Conservation (phyloP, 805 yeast species). For the Candida glaebosa region DNA sequence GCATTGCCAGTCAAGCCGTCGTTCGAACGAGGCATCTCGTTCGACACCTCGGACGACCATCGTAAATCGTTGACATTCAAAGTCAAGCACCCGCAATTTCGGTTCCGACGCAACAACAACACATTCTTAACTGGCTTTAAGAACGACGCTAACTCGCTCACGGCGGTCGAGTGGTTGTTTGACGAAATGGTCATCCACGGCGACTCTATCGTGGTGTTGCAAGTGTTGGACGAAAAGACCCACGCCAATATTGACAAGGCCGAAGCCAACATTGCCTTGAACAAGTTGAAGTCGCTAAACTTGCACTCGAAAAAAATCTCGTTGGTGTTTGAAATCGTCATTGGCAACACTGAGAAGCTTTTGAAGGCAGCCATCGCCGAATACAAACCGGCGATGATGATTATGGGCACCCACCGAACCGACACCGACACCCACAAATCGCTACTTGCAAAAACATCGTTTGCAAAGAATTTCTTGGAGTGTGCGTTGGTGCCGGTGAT, state of each 20-base stretch:
- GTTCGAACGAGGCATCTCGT: slow-evolving; percentile 39
- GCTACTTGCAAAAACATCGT: slow-evolving; percentile 31
- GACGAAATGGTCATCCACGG: slow-evolving; percentile 43
- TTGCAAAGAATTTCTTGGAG: slow-evolving; percentile 39
- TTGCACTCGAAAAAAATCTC: slow-evolving; percentile 33
- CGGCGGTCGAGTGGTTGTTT: slow-evolving; percentile 43
- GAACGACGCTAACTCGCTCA: slow-evolving; percentile 32
- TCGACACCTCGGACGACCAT: slow-evolving; percentile 34
- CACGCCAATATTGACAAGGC: slow-evolving; percentile 24
- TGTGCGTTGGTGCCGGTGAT: slow-evolving; percentile 44
- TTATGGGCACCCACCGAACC: slow-evolving; percentile 38
- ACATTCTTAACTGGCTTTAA: slow-evolving; percentile 39
- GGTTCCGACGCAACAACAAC: slow-evolving; percentile 42
- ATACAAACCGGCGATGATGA: slow-evolving; percentile 44
- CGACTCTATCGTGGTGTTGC: slow-evolving; percentile 39
- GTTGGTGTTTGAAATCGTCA: slow-evolving; percentile 37
- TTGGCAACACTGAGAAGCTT: slow-evolving; percentile 39
- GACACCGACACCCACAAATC: slow-evolving; percentile 17
- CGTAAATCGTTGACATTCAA: slow-evolving; percentile 37
- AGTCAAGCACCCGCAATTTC: slow-evolving; percentile 40
- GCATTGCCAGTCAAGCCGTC: slow-evolving; percentile 13
- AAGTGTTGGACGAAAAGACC: slow-evolving; percentile 37
- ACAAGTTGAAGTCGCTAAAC: slow-evolving; percentile 32
- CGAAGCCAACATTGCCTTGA: slow-evolving; percentile 25
- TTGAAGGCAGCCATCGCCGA: slow-evolving; percentile 38